Base-by-base conservation (phyloP, 305 asterid species). In the Nicotiana rustica region DNA sequence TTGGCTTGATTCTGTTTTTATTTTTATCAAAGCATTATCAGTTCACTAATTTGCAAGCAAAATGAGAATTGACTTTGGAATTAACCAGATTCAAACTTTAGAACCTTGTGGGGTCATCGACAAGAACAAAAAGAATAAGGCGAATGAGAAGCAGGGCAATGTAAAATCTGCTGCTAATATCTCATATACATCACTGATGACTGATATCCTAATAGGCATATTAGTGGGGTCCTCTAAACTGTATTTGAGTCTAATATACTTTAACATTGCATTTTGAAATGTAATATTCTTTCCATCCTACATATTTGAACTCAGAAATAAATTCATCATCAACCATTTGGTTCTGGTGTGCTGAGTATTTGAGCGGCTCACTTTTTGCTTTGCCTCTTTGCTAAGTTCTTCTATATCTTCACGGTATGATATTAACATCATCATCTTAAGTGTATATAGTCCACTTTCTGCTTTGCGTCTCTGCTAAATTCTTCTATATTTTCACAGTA, bases 341-440 rank as follows among this genome's bases (percentile, higher is more conserved):
- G 41, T 14, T 73, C 14, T 73, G 44, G 62, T 25, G 25, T 73
- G 79, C 79, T 49, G 44, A 52, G 12, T 73, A 73, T 1, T 73
- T 49, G 79, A 73, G 25, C 25, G 60, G 25, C 79, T 49, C 9
- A 38, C 44, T 38, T 38, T 38, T 38, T 38, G 0, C 9, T 0
- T 38, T 38, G 44, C 44, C 44, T 38, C 44, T 36, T 36, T 38
- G 44, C 44, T 38, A 38, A 38, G 44, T 38, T 38, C 44, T 36
- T 36, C 44, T 38, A 6, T 38, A 6, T 38, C 44, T 38, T 38
- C 44, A 38, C 44, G 0, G 9, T 6, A 38, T 38, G 44, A 38
- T 38, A 38, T 38, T 38, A 38, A 38, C 44, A 38, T 6, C 44
- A 38, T 38, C 44, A 38, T 38, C 44, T 38, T 6, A 38, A 38